phyloP scores from a whole-genome alignment of 768 basidiomycete species.

The Sporobolomyces pararoseus region DNA sequence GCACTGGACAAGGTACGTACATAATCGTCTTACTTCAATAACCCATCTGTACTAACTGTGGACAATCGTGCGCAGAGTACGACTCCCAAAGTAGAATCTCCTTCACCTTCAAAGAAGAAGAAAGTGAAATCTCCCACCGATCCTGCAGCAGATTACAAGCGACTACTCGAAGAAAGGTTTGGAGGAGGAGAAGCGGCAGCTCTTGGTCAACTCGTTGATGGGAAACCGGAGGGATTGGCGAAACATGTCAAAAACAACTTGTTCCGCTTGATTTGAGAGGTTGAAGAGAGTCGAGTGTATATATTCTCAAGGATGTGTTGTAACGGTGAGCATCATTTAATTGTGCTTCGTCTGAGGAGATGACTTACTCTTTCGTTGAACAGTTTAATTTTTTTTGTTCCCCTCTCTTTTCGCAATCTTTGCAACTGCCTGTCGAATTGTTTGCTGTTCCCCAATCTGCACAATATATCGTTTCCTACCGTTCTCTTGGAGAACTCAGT shows the following conservation, averaged over 20 bases:
- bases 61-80: too few relatives aligned
- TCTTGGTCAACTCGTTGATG: slow-evolving; percentile 20
- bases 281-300: background rate
- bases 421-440: too few relatives aligned
- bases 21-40: too few relatives aligned
- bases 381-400: too few relatives aligned
- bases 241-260: slow-evolving; percentile 17
- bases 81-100: background rate
- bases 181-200: slow-evolving; percentile 19
- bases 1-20: background rate
- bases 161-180: slow-evolving; percentile 20
- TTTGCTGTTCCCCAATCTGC: too few relatives aligned
- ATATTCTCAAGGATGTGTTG: background rate
- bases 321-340: background rate
- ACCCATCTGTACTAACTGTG: too few relatives aligned
- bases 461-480: too few relatives aligned
- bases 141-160: slow-evolving; percentile 13
- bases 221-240: slow-evolving; percentile 17
- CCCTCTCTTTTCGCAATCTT: too few relatives aligned
- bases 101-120: slow-evolving; percentile 1
- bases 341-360: too few relatives aligned
- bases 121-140: slow-evolving; percentile 1
- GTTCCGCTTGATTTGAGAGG: slow-evolving; percentile 21
- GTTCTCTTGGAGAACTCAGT: too few relatives aligned
- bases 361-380: too few relatives aligned